A percentile compares a stretch with the other conserved stretches of the same genome.
These are phyloP conservation scores for Hypseocharis bilobata DNA, from an alignment of 441 rosid species.

Conservation along the genomic window DNA sequence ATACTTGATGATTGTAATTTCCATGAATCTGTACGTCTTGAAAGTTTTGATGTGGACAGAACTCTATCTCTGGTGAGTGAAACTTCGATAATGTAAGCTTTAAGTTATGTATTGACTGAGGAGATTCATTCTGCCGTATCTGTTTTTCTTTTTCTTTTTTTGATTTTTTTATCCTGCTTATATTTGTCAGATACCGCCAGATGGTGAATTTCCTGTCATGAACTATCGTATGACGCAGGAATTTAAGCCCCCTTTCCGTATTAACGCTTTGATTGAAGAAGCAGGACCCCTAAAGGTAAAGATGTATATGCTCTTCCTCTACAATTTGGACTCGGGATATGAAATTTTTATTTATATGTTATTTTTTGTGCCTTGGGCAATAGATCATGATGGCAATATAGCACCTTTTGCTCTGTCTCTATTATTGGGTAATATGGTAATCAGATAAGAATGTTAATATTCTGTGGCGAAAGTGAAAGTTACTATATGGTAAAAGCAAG, in stretches of 20 bases:
- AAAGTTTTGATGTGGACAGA: conserved; percentile 78
- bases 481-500: not conserved
- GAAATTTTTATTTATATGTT: not conserved
- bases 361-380: not conserved
- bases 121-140: not conserved
- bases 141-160: not conserved
- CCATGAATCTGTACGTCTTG: conserved; percentile 96
- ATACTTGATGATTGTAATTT: conserved; percentile 94
- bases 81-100: conserved; percentile 2
- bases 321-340: not conserved
- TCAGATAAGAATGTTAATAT: not conserved
- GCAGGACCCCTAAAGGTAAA: conserved; percentile 77
- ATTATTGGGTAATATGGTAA: not conserved
- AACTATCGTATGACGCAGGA: conserved; percentile 99
- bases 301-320: conserved; percentile 18
- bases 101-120: conserved; percentile 14
- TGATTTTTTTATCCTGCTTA: conserved; percentile 8
- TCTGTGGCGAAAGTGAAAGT: not conserved
- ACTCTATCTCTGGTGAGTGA: conserved; percentile 80
- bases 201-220: conserved; percentile 99
- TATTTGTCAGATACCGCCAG: conserved; percentile 76
- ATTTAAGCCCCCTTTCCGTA: conserved; percentile 93
- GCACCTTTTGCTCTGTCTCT: not conserved
- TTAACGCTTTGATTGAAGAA: conserved; percentile 87
- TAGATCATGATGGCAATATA: too few species aligned